Percentiles rank a stretch among this genome's conserved stretches.
phyloP scores from a whole-genome alignment of 768 basidiomycete genomes.

The Hortiboletus flavorubellus region DNA sequence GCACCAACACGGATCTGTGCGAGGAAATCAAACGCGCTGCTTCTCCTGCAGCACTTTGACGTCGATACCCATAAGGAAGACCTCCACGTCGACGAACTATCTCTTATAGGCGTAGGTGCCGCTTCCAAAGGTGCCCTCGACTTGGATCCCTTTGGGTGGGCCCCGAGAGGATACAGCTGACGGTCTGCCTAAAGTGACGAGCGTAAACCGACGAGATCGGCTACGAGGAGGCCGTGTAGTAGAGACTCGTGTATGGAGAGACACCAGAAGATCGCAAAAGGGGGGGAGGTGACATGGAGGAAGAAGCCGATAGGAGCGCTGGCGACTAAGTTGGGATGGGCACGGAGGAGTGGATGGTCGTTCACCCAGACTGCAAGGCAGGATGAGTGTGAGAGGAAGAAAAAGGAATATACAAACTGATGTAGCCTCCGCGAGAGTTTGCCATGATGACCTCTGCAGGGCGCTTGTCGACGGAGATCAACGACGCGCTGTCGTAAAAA shows the following conservation, averaged over 20 bases:
- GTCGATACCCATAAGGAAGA: slow-evolving; percentile 91
- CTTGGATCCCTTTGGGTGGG: slow-evolving; percentile 77
- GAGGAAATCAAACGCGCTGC: slow-evolving; percentile 42
- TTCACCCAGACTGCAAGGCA: slow-evolving; percentile 67
- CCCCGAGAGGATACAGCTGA: slow-evolving; percentile 74
- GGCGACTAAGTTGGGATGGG: slow-evolving; percentile 45
- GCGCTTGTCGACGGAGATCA: slow-evolving; percentile 82
- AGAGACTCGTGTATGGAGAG: slow-evolving; percentile 75
- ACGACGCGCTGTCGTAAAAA: slow-evolving; percentile 77
- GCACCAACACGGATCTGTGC: background rate
- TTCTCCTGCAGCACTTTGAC: slow-evolving; percentile 63
- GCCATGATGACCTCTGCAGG: slow-evolving; percentile 84
- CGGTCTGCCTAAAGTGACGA: slow-evolving; percentile 82
- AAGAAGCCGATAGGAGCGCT: slow-evolving; percentile 72
- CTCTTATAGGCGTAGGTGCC: slow-evolving; percentile 26
- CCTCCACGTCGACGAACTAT: slow-evolving; percentile 79
- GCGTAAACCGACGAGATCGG: slow-evolving; percentile 92
- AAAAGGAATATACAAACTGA: slow-evolving; percentile 40
- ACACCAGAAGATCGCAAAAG: slow-evolving; percentile 93
- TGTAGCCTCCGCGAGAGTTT: slow-evolving; percentile 83
- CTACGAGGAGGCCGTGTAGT: slow-evolving; percentile 84
- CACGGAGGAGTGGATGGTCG: slow-evolving; percentile 90
- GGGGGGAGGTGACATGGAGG: slow-evolving; percentile 95
- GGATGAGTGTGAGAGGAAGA: slow-evolving; percentile 4
- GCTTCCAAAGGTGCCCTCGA: slow-evolving; percentile 32